Evolutionary conservation across 805 yeast genomes (phyloP).

Genomic region (Lachancea quebecensis): DNA sequence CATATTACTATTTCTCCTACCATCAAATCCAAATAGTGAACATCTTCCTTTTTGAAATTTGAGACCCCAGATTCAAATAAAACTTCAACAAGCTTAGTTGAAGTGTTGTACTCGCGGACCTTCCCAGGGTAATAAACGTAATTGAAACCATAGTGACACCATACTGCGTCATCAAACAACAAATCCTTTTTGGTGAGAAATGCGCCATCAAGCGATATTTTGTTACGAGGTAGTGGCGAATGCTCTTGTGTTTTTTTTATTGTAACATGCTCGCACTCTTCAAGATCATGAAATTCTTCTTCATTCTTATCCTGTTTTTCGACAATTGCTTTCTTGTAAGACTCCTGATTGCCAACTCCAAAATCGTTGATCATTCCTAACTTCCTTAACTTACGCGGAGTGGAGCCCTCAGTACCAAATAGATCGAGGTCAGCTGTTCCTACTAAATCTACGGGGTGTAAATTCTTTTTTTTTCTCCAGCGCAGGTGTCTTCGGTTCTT

Average conservation of each 20-base stretch:
- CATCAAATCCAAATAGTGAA: conserved; percentile 45
- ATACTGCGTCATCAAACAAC: conserved; percentile 36
- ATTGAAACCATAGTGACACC: conserved; percentile 45
- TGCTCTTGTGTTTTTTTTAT: too few species aligned
- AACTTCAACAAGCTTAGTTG: conserved; percentile 13
- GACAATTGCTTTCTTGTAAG: background rate
- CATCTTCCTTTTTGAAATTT: conserved; percentile 20
- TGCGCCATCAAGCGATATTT: conserved; percentile 8
- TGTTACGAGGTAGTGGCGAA: background rate
- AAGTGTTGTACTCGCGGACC: conserved; percentile 24
- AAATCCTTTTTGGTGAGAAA: conserved; percentile 27
- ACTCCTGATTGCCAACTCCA: too few species aligned
- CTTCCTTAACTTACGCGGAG: background rate
- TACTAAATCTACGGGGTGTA: background rate
- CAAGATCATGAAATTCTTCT: too few species aligned
- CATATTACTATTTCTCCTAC: conserved; percentile 48
- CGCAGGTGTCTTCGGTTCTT: conserved; percentile 9
- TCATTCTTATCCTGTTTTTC: background rate
- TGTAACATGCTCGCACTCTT: too few species aligned
- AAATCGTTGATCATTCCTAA: too few species aligned
- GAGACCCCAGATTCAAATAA: conserved; percentile 19
- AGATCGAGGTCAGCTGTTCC: background rate
- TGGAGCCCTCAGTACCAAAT: background rate
- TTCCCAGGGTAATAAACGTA: conserved; percentile 44
- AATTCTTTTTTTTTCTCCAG: conserved; percentile 4